These are phyloP conservation scores for Raphidocelis subcapitata DNA, from an alignment of 139 green algal genomes.

Conservation along the genomic window DNA sequence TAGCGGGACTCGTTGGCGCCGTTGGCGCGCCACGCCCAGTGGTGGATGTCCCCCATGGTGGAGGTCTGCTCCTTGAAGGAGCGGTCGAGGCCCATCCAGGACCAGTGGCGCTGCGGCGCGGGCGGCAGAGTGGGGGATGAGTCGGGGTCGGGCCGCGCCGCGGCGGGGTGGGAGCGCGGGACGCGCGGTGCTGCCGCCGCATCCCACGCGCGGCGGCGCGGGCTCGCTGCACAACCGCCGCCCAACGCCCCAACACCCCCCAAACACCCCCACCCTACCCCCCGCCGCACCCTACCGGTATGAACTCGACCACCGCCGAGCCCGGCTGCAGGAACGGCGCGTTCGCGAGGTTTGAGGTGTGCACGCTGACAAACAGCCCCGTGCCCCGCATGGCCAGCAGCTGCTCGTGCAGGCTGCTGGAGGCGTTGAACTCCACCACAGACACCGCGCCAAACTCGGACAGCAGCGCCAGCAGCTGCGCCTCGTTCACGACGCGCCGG, in stretches of 20 bases:
- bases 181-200: too few species aligned
- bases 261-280: too few species aligned
- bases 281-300: conserved; percentile 48
- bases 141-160: too few species aligned
- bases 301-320: conserved; percentile 74
- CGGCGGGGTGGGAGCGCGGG: too few species aligned
- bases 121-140: background rate
- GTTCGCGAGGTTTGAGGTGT: conserved; percentile 88
- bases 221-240: too few species aligned
- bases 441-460: conserved; percentile 59
- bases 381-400: conserved; percentile 71
- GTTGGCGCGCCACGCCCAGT: conserved; percentile 78
- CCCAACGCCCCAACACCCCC: too few species aligned
- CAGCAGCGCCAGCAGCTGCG: conserved; percentile 63
- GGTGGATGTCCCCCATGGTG: conserved; percentile 85
- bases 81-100: conserved; percentile 64
- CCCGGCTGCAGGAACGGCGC: conserved; percentile 77
- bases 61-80: conserved; percentile 64
- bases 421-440: conserved; percentile 54
- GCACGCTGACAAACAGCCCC: conserved; percentile 73
- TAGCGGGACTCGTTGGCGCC: conserved; percentile 77
- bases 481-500: conserved; percentile 80
- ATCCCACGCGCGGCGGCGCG: too few species aligned
- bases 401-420: conserved; percentile 71
- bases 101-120: conserved; percentile 77